Percentiles rank a stretch among this genome's conserved stretches.
These are phyloP conservation scores for Podaxis rugospora DNA, from an alignment of 768 basidiomycete genomes.

Conservation along the genomic window DNA sequence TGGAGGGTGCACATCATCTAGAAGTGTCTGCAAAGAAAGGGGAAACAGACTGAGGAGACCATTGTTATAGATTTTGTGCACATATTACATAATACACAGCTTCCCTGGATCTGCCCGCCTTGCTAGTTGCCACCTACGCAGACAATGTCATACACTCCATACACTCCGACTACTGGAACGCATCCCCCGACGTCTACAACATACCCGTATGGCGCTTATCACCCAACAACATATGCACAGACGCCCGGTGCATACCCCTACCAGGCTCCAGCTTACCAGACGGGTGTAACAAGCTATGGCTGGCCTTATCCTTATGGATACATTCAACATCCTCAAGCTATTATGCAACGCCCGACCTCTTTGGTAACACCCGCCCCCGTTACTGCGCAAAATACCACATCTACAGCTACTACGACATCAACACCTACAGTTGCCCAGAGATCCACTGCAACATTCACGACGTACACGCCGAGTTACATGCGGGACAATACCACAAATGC, in stretches of 20 bases:
- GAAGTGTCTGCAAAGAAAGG: constrained; percentile 47
- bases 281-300: constrained; percentile 66
- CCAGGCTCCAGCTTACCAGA: constrained; percentile 47
- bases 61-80: neutral
- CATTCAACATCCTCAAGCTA: constrained; percentile 31
- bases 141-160: constrained; percentile 22
- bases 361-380: constrained; percentile 19
- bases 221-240: constrained; percentile 42
- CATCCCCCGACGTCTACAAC: constrained; percentile 46
- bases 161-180: constrained; percentile 29
- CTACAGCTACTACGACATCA: constrained; percentile 25
- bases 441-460: constrained; percentile 47
- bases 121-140: neutral
- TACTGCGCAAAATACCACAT: constrained; percentile 15
- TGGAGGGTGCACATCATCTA: constrained; percentile 67
- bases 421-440: constrained; percentile 25
- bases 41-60: constrained; percentile 29
- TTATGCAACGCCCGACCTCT: constrained; percentile 5
- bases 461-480: constrained; percentile 49
- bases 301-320: constrained; percentile 73
- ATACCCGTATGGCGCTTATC: constrained; percentile 65
- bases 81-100: constrained; percentile 6
- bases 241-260: constrained; percentile 50
- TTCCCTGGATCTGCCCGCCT: neutral
- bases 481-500: constrained; percentile 45